These are phyloP conservation scores for Aspergillus sp. DNA, from an alignment of 2,329 filamentous ascomycete genomes.

Conservation along the genomic window DNA sequence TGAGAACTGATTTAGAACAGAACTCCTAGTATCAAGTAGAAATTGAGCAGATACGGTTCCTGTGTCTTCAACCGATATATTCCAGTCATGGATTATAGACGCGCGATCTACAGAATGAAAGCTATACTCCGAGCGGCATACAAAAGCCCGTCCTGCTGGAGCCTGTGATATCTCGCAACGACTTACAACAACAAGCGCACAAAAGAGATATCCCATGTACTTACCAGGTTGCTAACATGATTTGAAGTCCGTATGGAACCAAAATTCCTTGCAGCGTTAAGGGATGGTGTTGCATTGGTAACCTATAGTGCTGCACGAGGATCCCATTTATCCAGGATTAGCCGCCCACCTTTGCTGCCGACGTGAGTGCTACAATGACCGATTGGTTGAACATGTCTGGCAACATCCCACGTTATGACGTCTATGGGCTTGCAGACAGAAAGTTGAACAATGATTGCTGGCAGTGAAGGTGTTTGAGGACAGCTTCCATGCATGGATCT, in stretches of 20 bases:
- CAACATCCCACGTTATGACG: conserved; percentile 20
- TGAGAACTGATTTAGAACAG: neutral
- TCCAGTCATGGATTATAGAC: too few species aligned
- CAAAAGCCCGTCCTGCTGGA: too few species aligned
- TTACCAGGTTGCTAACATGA: neutral
- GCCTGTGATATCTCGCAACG: neutral
- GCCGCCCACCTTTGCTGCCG: conserved; percentile 9
- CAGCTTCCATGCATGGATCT: neutral
- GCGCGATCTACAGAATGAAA: too few species aligned
- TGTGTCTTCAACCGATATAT: too few species aligned
- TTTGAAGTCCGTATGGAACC: neutral
- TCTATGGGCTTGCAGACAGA: conserved; percentile 1
- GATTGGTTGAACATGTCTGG: conserved; percentile 3
- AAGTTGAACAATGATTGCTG: neutral
- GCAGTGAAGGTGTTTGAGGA: conserved; percentile 1
- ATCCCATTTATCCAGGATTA: conserved; percentile 6
- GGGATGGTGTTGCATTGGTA: neutral
- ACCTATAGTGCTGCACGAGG: conserved; percentile 8
- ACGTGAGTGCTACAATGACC: neutral
- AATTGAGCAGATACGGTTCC: too few species aligned
- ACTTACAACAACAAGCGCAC: neutral
- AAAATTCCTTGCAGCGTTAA: neutral
- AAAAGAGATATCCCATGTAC: neutral
- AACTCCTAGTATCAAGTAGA: neutral
- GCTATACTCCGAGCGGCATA: too few species aligned